A percentile compares a stretch with the other conserved stretches of the same genome.
These are phyloP conservation scores for Mycocentrospora acerina DNA, from an alignment of 2,329 filamentous ascomycete genomes.

Conservation along the genomic window DNA sequence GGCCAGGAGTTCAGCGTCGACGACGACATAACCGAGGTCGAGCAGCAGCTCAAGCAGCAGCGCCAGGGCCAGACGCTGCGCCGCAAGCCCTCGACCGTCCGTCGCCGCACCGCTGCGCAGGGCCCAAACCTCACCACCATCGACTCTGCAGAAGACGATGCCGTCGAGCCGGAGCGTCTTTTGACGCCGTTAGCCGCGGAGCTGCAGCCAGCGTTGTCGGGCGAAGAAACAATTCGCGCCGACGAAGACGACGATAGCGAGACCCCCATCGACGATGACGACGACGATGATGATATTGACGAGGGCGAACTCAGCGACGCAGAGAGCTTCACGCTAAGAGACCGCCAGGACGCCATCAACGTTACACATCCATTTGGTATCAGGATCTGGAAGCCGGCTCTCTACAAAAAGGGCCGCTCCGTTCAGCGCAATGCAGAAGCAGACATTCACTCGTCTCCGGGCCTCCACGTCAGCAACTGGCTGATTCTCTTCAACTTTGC, in stretches of 20 bases:
- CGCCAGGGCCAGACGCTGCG: conserved; percentile 43
- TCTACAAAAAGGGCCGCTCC: conserved; percentile 97
- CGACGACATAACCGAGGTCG: conserved; percentile 78
- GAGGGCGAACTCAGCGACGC: conserved; percentile 82
- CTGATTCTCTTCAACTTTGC: conserved; percentile 83
- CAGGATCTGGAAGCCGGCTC: conserved; percentile 94
- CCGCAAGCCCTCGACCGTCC: conserved; percentile 54
- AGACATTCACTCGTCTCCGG: conserved; percentile 94
- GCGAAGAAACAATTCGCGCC: conserved; percentile 43
- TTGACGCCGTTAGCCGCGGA: conserved; percentile 28
- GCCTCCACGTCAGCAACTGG: conserved; percentile 80
- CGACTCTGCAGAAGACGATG: conserved; percentile 52
- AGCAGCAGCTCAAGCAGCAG: conserved; percentile 34
- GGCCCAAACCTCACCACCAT: conserved; percentile 51
- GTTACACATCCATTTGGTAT: conserved; percentile 99
- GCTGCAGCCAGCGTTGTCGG: conserved; percentile 30
- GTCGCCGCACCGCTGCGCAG: conserved; percentile 51
- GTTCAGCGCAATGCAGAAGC: conserved; percentile 95
- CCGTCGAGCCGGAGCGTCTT: conserved; percentile 34
- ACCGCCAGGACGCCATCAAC: conserved; percentile 96
- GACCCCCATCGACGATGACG: conserved; percentile 57
- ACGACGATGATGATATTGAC: conserved; percentile 68
- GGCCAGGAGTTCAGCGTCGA: conserved; percentile 89
- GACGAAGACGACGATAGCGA: conserved; percentile 47
- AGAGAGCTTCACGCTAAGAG: conserved; percentile 96